These are phyloP conservation scores for Themeda triandra DNA, from an alignment of 176 grass and related monocot species.

Conservation along the genomic window DNA sequence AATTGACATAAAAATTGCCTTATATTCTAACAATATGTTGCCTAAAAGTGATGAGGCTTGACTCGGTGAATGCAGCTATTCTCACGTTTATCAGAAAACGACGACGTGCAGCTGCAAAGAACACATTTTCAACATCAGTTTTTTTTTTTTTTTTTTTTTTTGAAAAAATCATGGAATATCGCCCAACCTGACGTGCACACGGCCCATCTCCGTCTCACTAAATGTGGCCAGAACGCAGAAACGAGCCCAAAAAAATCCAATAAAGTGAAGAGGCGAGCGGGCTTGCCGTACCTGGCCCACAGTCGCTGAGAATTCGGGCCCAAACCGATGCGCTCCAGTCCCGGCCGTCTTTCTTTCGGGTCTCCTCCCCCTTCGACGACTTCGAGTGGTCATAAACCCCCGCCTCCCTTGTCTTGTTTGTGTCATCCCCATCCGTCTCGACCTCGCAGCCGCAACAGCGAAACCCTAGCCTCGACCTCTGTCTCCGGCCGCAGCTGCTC, in stretches of 20 bases:
- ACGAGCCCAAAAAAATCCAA: background rate
- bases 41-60: too few relatives aligned
- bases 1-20: too few relatives aligned
- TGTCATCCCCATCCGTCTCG: background rate
- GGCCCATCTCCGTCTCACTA: background rate
- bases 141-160: too few relatives aligned
- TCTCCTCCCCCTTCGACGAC: background rate
- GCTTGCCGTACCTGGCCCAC: background rate
- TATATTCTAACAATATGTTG: too few relatives aligned
- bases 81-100: too few relatives aligned
- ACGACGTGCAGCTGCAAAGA: too few relatives aligned
- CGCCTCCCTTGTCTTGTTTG: background rate
- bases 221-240: background rate
- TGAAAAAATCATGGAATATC: too few relatives aligned
- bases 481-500: background rate
- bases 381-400: constrained; percentile 35
- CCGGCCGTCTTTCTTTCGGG: background rate
- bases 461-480: constrained; percentile 35
- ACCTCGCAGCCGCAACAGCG: background rate
- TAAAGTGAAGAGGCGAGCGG: background rate
- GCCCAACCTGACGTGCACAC: background rate
- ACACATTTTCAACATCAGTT: too few relatives aligned
- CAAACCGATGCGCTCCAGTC: background rate
- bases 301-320: background rate
- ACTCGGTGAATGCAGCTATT: too few relatives aligned